These are phyloP conservation scores for Gigaspora rosea DNA, from an alignment of 192 early-diverging fungal genomes.

Conservation along the genomic window DNA sequence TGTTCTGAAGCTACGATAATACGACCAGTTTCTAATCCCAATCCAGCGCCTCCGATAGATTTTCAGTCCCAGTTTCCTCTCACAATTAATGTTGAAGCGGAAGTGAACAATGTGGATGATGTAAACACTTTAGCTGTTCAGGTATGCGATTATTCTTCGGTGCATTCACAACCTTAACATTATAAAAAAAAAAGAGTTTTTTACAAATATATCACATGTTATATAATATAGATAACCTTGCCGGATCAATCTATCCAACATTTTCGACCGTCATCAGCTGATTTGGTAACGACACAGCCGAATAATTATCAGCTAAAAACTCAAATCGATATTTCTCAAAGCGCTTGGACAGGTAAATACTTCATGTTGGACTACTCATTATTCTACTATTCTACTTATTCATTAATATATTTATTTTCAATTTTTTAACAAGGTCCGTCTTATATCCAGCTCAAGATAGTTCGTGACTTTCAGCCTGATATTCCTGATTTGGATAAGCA, in stretches of 20 bases:
- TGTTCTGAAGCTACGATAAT: conserved; percentile 6
- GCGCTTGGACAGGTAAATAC: conserved; percentile 23
- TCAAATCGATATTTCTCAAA: conserved; percentile 28
- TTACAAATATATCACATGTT: background rate
- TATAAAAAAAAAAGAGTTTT: background rate
- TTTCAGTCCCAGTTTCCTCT: conserved; percentile 14
- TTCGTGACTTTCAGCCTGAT: conserved; percentile 20
- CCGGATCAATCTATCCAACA: conserved; percentile 17
- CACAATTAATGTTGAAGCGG: conserved; percentile 10
- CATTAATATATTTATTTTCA: background rate
- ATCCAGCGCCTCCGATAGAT: background rate
- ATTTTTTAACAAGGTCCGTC: background rate
- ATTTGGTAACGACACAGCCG: background rate
- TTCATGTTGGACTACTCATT: background rate
- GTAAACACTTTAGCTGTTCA: background rate
- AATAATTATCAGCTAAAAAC: conserved; percentile 26
- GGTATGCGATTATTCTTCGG: background rate
- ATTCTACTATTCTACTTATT: background rate
- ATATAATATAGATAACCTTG: background rate
- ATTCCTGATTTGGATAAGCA: background rate
- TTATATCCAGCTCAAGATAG: conserved; percentile 11
- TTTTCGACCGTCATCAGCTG: conserved; percentile 19
- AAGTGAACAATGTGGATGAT: conserved; percentile 5
- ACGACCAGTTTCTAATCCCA: background rate
- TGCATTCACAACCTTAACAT: background rate